These are phyloP conservation scores for Bolboschoenus planiculmis DNA, from an alignment of 176 grass and related monocot genomes.

Conservation along the genomic window DNA sequence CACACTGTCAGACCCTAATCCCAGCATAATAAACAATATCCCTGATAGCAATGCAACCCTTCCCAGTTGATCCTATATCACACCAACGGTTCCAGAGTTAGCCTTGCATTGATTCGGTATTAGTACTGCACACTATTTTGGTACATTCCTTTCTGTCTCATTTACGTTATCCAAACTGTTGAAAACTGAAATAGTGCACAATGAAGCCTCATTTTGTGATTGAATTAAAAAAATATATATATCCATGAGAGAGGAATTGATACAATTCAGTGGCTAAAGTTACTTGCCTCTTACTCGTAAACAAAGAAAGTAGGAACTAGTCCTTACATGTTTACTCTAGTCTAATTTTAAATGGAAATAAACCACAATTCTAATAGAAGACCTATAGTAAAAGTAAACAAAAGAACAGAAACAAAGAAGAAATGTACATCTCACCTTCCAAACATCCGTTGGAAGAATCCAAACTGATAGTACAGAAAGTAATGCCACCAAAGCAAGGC, in stretches of 20 bases:
- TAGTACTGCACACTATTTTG: neutral
- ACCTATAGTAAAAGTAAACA: neutral
- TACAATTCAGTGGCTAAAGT: neutral
- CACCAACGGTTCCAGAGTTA: neutral
- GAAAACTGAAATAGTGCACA: neutral
- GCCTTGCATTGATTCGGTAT: neutral
- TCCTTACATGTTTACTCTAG: neutral
- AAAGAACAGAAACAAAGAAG: neutral
- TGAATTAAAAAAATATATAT: neutral
- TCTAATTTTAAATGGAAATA: neutral
- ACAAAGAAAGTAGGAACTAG: neutral
- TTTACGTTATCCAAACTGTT: neutral
- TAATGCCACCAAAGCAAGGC: constrained; percentile 67
- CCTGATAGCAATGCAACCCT: constrained; percentile 88
- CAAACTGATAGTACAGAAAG: constrained; percentile 76
- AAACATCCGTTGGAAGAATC: constrained; percentile 73
- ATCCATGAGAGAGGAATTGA: neutral
- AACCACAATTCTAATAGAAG: neutral
- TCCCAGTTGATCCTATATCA: constrained; percentile 87
- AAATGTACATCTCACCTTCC: constrained; percentile 51
- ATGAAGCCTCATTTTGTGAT: neutral
- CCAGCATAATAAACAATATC: constrained; percentile 89
- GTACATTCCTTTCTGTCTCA: neutral
- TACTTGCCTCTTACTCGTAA: neutral
- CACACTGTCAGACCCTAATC: constrained; percentile 75